phyloP scores from a whole-genome alignment of 2,329 filamentous ascomycete genomes.

The Xylogone sp. region DNA sequence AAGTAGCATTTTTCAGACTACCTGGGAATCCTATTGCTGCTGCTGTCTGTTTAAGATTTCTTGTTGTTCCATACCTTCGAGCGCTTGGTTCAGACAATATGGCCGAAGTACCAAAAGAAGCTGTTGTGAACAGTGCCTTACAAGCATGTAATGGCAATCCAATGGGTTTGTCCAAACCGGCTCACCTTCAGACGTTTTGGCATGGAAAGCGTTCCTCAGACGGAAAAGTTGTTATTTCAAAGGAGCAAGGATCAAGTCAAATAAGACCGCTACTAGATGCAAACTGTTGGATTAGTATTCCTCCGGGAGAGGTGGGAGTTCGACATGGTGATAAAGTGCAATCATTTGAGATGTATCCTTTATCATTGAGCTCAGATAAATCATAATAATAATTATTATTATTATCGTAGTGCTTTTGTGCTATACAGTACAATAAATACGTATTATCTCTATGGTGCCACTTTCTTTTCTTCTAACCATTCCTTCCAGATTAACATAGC shows the following conservation, averaged over 20 bases:
- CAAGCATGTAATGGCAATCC: not conserved
- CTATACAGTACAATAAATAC: not conserved
- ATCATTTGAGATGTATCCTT: not conserved
- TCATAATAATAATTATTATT: not conserved
- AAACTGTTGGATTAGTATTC: constrained; percentile 24
- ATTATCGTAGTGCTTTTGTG: not conserved
- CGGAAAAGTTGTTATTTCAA: constrained; percentile 9
- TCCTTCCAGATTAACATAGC: not conserved
- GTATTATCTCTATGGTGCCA: constrained; percentile 1
- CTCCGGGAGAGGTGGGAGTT: constrained; percentile 9
- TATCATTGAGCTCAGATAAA: not conserved
- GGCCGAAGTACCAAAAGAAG: constrained; percentile 2
- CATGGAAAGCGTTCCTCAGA: not conserved
- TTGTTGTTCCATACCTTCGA: constrained; percentile 24
- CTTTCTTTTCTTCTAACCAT: not conserved
- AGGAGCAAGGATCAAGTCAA: constrained; percentile 20
- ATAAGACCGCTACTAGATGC: constrained; percentile 19
- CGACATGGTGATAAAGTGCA: constrained; percentile 11
- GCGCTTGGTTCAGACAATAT: constrained; percentile 7
- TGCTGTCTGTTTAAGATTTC: constrained; percentile 25
- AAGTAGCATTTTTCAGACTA: constrained; percentile 24
- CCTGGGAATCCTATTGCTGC: constrained; percentile 26
- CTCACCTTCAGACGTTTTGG: constrained; percentile 5
- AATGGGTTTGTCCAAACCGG: constrained; percentile 4
- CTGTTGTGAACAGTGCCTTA: not conserved